Base-by-base conservation (phyloP, 139 green algal genomes). In the Chlorella sp. region DNA sequence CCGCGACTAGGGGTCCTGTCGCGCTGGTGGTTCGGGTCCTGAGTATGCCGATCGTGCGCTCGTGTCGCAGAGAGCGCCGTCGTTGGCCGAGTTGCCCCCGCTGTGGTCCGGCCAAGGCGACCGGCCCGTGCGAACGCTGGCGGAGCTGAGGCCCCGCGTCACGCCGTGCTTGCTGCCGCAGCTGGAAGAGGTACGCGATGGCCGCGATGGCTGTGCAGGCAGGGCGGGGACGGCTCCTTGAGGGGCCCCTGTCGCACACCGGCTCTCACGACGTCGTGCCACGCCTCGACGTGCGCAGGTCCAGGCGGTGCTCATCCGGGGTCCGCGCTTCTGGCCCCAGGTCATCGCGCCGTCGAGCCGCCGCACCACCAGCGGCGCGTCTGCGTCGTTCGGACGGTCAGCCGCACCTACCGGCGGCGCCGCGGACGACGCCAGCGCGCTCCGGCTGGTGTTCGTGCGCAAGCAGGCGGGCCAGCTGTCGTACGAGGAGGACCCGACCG, bases 401-500 rank as follows among this genome's bases (percentile, higher is more conserved):
- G n/a, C n/a, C n/a, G n/a, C n/a, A n/a, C n/a, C n/a, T n/a, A n/a
- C 27, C 68, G 68, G 49, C 29, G 68, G 68, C n/a, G 59, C 24
- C 24, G 23, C 59, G n/a, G n/a, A 29, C 59, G 63, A 62, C 42
- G 70, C 31, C 31, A 55, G 42, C 42, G 42, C 42, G 17, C 17
- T 17, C 17, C 75, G 72, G 49, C 69, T 75, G 59, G 72, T 96
- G 29, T 91, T 85, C 62, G 91, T 96, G 35, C 92, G 94, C 83
- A 90, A 90, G 34, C 87, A 86, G 64, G 77, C 82, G 2, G 84
- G 85, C 0, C 81, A 74, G 1, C 74, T 93, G 69, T 81, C 86
- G 0, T 92, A 93, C 49, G 77, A 71, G 0, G 84, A 91, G 42
- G 90, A 95, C 60, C 86, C 86, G 5, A 80, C 79, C 29, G 90